Base-by-base conservation (phyloP, 352 stramenopile genomes). In the Phytophthora sansomeana region DNA sequence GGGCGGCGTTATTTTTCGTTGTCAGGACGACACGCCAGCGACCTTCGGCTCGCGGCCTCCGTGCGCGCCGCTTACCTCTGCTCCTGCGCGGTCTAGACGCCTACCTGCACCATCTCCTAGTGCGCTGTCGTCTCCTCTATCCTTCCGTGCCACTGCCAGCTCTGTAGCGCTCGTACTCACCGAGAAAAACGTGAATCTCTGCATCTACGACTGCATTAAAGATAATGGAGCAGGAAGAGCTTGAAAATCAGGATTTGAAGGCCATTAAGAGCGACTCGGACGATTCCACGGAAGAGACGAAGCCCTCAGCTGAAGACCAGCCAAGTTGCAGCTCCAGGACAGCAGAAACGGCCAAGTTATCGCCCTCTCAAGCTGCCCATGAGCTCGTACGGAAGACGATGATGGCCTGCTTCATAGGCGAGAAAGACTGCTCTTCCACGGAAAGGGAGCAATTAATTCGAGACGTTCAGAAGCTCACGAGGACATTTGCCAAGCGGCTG, bases 371-470 rank as follows among this genome's bases (percentile, higher is more conserved):
- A 52, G 67, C 75, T 36, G 68, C 58, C 9, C 77, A 75, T 11
- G 55, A 72, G 19, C 32, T 85, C 13, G 64, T 83, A 33, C 61
- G 64, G 16, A 85, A 83, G 61, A 59, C 58, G 5, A 75, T 85
- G 61, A 19, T 83, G 36, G 59, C 61, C 30, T 78, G 74, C 54
- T 85, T 85, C 29, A 59, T 67, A 5, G 26, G 24, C 19, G 69
- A 79, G 7, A 42, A 68, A 24, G 16, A 41, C 19, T 71, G 71
- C 32, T 24, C 61, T 26, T 17, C 26, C 19, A 26, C 5, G 26
- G 61, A 75, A 38, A 65, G 74, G 28, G 64, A 60, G 16, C 65
- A 63, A 42, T 53, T 77, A 36, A 49, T 87, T 41, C 59, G 57
- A 50, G 55, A 74, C 26, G 50, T 82, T 0, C 74, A 76, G 33